Evolutionary conservation across 2,329 filamentous ascomycete genomes (phyloP).

Genomic region (Acarospora socialis): DNA sequence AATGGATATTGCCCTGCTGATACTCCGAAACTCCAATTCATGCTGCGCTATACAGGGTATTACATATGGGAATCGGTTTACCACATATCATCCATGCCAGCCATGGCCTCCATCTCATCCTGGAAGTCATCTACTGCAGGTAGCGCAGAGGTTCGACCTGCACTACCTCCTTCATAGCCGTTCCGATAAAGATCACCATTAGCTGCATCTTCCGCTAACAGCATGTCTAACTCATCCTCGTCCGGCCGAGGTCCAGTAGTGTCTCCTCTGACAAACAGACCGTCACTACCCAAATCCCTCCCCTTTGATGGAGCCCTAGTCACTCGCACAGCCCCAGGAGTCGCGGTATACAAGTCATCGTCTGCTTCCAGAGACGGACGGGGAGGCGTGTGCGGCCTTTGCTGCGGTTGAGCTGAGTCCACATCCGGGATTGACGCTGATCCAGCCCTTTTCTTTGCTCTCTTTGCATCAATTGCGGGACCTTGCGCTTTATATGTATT

Average conservation of each 20-base stretch:
- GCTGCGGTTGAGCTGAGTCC: no score
- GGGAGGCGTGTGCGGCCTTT: no score
- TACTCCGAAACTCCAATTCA: no score
- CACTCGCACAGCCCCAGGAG: conserved; percentile 4
- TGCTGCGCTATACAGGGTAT: no score
- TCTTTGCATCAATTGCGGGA: neutral
- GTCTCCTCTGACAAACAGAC: conserved; percentile 16
- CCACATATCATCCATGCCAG: conserved; percentile 45
- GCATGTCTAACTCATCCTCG: conserved; percentile 36
- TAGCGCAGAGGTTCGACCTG: neutral
- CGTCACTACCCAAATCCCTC: neutral
- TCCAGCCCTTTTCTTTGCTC: no score
- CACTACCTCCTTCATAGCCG: conserved; percentile 15
- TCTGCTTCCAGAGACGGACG: no score
- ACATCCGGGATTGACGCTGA: no score
- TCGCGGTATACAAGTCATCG: no score
- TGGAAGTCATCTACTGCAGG: conserved; percentile 31
- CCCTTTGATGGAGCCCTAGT: conserved; percentile 8
- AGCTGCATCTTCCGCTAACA: conserved; percentile 35
- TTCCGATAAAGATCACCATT: no score
- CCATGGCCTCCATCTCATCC: conserved; percentile 56
- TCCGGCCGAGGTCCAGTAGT: conserved; percentile 23
- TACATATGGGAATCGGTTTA: no score
- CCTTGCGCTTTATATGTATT: neutral
- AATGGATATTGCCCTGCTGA: no score